phyloP scores from a whole-genome alignment of 73 alveolate species.

The Urostyla sp. region DNA sequence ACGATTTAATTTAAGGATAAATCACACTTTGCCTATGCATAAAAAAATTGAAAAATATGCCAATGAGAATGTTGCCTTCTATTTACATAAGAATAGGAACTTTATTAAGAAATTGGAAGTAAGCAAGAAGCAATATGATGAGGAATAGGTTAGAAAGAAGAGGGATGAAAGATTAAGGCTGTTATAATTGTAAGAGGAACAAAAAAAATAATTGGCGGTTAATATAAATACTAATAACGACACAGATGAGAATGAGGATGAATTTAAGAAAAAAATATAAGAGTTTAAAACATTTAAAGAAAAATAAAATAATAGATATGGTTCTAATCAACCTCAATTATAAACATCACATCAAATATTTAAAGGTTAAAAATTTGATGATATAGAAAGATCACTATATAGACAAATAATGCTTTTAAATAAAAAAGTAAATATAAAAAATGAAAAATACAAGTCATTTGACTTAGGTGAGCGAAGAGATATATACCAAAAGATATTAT shows the following conservation, averaged over 20 bases:
- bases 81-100: conserved; percentile 50
- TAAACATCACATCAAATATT: no score
- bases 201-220: neutral
- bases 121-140: neutral
- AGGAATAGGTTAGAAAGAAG: conserved; percentile 13
- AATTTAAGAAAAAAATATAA: neutral
- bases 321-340: no score
- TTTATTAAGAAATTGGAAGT: conserved; percentile 33
- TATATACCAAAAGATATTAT: no score
- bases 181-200: neutral
- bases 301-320: neutral
- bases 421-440: no score
- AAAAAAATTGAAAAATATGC: conserved; percentile 44
- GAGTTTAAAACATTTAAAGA: neutral
- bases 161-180: neutral
- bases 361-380: no score
- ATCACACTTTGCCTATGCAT: conserved; percentile 1
- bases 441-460: no score
- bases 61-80: conserved; percentile 47
- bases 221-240: neutral
- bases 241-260: neutral
- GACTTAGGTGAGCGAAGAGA: no score
- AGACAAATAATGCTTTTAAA: no score
- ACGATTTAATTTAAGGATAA: neutral
- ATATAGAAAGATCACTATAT: no score